Conservation (phyloP, 1,284 basidiomycete species). For the Tylopilus orsonianus region DNA sequence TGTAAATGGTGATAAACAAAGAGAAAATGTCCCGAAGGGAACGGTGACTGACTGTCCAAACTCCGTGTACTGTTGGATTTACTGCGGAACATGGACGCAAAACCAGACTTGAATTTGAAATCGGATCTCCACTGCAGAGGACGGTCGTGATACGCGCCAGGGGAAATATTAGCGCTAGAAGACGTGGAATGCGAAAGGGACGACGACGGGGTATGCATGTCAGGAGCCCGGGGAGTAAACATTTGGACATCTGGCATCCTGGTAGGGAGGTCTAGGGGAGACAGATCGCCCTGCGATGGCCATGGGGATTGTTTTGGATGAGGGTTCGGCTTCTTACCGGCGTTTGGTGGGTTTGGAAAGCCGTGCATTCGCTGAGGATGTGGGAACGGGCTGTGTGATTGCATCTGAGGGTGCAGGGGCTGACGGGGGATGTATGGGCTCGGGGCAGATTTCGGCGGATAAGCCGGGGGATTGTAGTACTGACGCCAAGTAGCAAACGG, state of each 20-base stretch:
- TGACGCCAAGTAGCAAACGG: conserved; percentile 8
- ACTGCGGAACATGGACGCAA: conserved; percentile 33
- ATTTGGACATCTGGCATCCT: conserved; percentile 22
- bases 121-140: conserved; percentile 32
- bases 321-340: conserved; percentile 6
- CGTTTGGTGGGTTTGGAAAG: conserved; percentile 1
- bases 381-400: conserved; percentile 11
- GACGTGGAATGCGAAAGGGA: conserved; percentile 24
- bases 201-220: conserved; percentile 32
- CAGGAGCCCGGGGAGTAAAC: conserved; percentile 21
- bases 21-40: not conserved
- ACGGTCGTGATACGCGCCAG: conserved; percentile 20
- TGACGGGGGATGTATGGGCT: conserved; percentile 34
- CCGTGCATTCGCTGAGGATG: conserved; percentile 10
- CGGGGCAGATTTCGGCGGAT: conserved; percentile 23
- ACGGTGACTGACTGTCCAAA: conserved; percentile 19
- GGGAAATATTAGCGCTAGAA: conserved; percentile 12
- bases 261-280: conserved; percentile 21
- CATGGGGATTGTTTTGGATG: conserved; percentile 18
- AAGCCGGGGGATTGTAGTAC: not conserved
- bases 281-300: conserved; percentile 29
- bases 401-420: conserved; percentile 10
- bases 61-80: conserved; percentile 16
- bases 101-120: conserved; percentile 35
- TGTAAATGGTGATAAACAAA: conserved; percentile 4